Percentiles rank a stretch among this genome's conserved stretches.
Conservation (phyloP, 1,284 basidiomycete genomes). For the Ceratobasidium sp. region DNA sequence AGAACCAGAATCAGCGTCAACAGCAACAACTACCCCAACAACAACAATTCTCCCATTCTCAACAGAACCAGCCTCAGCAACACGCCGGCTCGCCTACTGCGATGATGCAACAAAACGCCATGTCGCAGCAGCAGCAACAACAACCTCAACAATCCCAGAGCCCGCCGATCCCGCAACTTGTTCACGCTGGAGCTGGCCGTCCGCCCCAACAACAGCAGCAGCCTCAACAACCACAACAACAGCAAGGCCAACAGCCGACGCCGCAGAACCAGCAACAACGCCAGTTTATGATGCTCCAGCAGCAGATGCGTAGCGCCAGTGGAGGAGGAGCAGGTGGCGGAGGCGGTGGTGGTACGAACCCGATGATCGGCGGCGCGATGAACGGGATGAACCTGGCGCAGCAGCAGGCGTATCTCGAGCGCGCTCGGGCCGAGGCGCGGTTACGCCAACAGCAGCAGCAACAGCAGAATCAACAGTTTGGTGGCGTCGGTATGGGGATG, state of each 20-base stretch:
- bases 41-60: constrained; percentile 16
- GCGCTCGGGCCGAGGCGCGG: constrained; percentile 25
- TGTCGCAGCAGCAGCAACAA: constrained; percentile 29
- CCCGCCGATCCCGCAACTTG: constrained; percentile 41
- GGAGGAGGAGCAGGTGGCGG: neutral
- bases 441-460: constrained; percentile 21
- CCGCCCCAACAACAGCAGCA: constrained; percentile 14
- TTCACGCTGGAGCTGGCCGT: constrained; percentile 5
- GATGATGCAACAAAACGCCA: constrained; percentile 10
- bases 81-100: constrained; percentile 27
- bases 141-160: constrained; percentile 27
- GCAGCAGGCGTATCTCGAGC: constrained; percentile 32
- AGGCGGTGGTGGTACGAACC: neutral
- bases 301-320: constrained; percentile 34
- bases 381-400: constrained; percentile 24
- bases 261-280: constrained; percentile 37
- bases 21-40: constrained; percentile 9
- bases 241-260: constrained; percentile 20
- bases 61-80: constrained; percentile 13
- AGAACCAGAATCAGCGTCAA: constrained; percentile 28
- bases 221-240: constrained; percentile 30
- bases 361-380: constrained; percentile 17
- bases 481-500: neutral
- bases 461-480: constrained; percentile 8
- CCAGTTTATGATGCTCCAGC: constrained; percentile 44